Percentiles rank a stretch among this genome's conserved stretches.
Evolutionary conservation across 768 basidiomycete species (phyloP).

Genomic region (Podaxis carcinomalis): DNA sequence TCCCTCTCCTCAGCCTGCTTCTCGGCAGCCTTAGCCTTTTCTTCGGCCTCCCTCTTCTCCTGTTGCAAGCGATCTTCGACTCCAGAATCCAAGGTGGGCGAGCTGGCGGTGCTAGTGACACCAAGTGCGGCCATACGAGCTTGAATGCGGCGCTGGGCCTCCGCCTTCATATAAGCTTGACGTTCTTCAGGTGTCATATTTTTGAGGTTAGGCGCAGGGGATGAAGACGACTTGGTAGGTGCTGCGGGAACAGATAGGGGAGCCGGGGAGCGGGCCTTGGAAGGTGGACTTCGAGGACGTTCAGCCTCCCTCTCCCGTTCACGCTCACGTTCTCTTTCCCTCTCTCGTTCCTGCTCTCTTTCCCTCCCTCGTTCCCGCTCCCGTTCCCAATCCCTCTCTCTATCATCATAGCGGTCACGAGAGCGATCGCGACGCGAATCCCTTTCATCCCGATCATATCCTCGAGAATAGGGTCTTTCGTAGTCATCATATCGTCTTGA

Average conservation of each 20-base stretch:
- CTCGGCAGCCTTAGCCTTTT: conserved; percentile 76
- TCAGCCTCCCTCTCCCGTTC: conserved; percentile 32
- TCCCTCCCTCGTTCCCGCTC: conserved; percentile 19
- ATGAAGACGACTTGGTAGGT: conserved; percentile 36
- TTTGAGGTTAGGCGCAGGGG: conserved; percentile 59
- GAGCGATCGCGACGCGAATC: conserved; percentile 28
- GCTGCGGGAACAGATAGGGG: conserved; percentile 48
- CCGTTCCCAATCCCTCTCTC: conserved; percentile 21
- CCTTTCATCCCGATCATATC: conserved; percentile 28
- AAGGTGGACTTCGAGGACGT: conserved; percentile 43
- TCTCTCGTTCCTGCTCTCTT: conserved; percentile 18
- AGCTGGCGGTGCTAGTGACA: conserved; percentile 45
- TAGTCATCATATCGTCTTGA: conserved; percentile 38
- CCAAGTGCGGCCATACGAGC: conserved; percentile 86
- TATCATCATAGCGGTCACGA: conserved; percentile 35
- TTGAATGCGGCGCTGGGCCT: conserved; percentile 79
- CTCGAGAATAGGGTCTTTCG: conserved; percentile 52
- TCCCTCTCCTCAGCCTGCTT: conserved; percentile 79
- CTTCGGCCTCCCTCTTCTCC: conserved; percentile 90
- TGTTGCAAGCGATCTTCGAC: conserved; percentile 82
- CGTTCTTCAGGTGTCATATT: conserved; percentile 86
- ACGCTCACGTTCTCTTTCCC: conserved; percentile 21
- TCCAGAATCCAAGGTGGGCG: conserved; percentile 57
- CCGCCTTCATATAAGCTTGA: conserved; percentile 66
- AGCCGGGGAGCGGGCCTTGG: conserved; percentile 49